Base-by-base conservation (phyloP, 1,284 basidiomycete species). In the Fomitopsis palustris region DNA sequence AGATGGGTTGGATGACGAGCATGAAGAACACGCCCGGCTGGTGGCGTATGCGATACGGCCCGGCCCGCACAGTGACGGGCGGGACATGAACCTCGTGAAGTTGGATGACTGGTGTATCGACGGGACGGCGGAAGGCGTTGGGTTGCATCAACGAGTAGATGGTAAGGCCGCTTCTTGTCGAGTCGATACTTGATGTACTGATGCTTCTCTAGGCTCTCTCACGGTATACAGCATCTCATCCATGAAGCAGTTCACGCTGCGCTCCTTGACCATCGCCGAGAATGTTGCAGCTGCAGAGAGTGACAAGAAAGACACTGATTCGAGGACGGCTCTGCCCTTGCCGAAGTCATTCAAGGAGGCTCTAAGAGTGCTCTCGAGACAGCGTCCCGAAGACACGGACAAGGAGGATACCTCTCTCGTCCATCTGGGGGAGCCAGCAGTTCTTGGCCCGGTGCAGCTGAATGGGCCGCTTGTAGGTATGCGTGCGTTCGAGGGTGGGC, bases 311-410 rank as follows among this genome's bases (percentile, higher is more conserved):
- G 58, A 62, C 4, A 60, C 64, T 5, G 59, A 61, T 27, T 70
- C 71, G 7, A 67, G 57, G 19, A 59, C 59, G 10, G 62, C 70
- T 10, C 64, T 75, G 25, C 73, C 75, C 12, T 71, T 84, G 25
- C 77, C 83, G 10, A 86, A 83, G 60, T 79, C 85, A 2, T 84
- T 89, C 75, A 90, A 84, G 66, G 49, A 52, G 9, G 71, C 75
- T 2, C 74, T 81, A n/a, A 77, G 77, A 63, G 67, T 69, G 56
- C 69, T 65, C 12, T 75, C 79, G 27, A 61, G 73, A 1, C 83
- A 84, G 37, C 70, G 75, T 56, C 60, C 78, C 14, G 58, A 69
- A 8, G 61, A 60, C 17, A 60, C 64, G 1, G 59, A 60, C 17
- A 58, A 58, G n/a, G 59, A 63, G 5, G 57, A 53, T 1, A 16